phyloP scores from a whole-genome alignment of 768 basidiomycete genomes.

The Russula lepida region DNA sequence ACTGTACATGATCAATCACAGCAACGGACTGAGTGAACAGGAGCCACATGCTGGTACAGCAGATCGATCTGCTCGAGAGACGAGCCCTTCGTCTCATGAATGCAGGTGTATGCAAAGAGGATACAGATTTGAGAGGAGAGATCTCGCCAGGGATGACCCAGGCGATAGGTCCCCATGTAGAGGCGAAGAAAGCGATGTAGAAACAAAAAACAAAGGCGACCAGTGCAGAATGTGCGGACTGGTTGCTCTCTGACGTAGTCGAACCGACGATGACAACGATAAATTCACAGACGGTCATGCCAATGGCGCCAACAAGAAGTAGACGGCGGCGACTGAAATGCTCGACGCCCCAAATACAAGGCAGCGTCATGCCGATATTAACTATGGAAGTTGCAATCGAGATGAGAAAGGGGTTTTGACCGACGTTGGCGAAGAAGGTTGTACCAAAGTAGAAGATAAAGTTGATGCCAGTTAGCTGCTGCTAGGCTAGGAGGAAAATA shows the following conservation, averaged over 20 bases:
- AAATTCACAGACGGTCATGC: constrained; percentile 82
- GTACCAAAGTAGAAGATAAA: constrained; percentile 52
- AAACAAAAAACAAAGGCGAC: constrained; percentile 47
- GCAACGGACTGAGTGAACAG: constrained; percentile 41
- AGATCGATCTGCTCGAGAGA: constrained; percentile 80
- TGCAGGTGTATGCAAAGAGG: constrained; percentile 72
- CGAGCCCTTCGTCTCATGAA: constrained; percentile 78
- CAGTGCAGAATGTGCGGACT: constrained; percentile 38
- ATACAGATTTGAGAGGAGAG: constrained; percentile 69
- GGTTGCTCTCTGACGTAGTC: constrained; percentile 35
- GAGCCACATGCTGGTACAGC: constrained; percentile 61
- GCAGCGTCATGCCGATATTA: constrained; percentile 70
- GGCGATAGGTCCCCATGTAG: constrained; percentile 65
- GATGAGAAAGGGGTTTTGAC: constrained; percentile 44
- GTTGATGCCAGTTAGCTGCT: constrained; percentile 80
- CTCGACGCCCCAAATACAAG: constrained; percentile 78
- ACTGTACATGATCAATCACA: too few relatives aligned
- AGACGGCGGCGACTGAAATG: constrained; percentile 74
- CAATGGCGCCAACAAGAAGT: constrained; percentile 67
- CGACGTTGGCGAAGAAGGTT: constrained; percentile 38
- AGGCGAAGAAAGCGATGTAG: constrained; percentile 36
- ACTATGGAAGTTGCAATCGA: constrained; percentile 65
- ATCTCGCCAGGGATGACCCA: constrained; percentile 71
- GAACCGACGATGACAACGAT: constrained; percentile 64
- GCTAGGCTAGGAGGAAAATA: constrained; percentile 69